phyloP scores from a whole-genome alignment of 2,329 filamentous ascomycete genomes.

The Diaporthe citri region DNA sequence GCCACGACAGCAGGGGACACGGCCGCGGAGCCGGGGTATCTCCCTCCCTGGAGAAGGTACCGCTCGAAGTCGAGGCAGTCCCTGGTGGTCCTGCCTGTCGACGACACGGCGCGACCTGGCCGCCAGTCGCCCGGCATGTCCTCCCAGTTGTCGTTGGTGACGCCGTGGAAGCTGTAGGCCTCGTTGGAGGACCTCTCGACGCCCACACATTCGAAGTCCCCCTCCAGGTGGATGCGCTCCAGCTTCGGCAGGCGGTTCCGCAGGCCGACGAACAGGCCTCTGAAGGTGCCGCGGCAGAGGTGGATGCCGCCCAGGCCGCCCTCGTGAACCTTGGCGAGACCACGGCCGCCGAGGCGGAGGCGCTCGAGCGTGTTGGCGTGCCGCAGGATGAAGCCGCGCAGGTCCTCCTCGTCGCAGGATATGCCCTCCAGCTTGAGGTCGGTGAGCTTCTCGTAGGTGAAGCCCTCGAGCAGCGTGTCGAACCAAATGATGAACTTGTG shows the following conservation, averaged over 20 bases:
- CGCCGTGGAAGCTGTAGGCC: constrained; percentile 56
- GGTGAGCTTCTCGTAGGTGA: constrained; percentile 54
- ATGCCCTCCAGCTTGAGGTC: constrained; percentile 59
- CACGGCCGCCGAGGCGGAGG: constrained; percentile 60
- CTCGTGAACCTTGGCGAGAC: constrained; percentile 55
- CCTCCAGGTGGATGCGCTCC: constrained; percentile 59
- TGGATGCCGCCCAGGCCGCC: constrained; percentile 58
- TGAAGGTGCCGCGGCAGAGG: constrained; percentile 59
- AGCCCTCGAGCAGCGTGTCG: constrained; percentile 53
- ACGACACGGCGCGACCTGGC: constrained; percentile 44
- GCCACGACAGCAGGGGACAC: constrained; percentile 36
- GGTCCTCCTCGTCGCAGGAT: constrained; percentile 57
- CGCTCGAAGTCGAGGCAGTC: constrained; percentile 56
- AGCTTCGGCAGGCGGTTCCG: constrained; percentile 53
- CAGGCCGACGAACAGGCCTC: constrained; percentile 57
- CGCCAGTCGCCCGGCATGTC: constrained; percentile 41
- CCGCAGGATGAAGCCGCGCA: constrained; percentile 56
- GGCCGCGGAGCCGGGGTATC: constrained; percentile 49
- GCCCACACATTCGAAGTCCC: constrained; percentile 58
- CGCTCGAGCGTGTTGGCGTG: constrained; percentile 55
- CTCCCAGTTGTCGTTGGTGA: constrained; percentile 57
- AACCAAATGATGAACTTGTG: constrained; percentile 58
- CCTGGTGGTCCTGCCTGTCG: constrained; percentile 49
- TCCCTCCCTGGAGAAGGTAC: constrained; percentile 54
- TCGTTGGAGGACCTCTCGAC: constrained; percentile 53